Percentiles rank a stretch among this genome's conserved stretches.
These are phyloP conservation scores for Wickerhamiella bombiphila DNA, from an alignment of 805 yeast genomes.

Conservation along the genomic window DNA sequence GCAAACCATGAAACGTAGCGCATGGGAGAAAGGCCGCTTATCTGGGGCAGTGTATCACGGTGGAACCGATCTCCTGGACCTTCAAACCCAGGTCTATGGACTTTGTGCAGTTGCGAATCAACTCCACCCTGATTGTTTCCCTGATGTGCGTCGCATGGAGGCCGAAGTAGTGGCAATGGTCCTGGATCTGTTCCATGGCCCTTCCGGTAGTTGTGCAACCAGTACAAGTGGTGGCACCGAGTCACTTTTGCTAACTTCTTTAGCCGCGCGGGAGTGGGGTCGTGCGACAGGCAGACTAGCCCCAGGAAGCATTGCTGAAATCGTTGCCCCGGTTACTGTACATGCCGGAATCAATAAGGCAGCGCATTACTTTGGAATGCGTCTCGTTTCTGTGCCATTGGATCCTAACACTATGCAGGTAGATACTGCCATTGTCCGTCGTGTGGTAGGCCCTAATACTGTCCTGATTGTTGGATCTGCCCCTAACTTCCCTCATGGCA, in stretches of 20 bases:
- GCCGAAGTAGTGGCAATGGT: conserved; percentile 91
- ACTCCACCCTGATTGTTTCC: conserved; percentile 92
- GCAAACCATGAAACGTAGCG: conserved; percentile 40
- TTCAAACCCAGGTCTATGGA: conserved; percentile 67
- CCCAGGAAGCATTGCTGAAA: conserved; percentile 56
- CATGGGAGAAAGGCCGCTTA: conserved; percentile 74
- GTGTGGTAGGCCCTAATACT: conserved; percentile 63
- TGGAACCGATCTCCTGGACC: conserved; percentile 55
- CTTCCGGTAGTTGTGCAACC: conserved; percentile 59
- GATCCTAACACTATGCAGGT: conserved; percentile 57
- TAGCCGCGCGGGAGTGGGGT: conserved; percentile 77
- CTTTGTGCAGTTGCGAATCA: conserved; percentile 81
- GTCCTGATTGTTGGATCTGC: conserved; percentile 83
- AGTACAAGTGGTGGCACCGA: conserved; percentile 94
- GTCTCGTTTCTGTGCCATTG: conserved; percentile 62
- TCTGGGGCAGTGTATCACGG: conserved; percentile 98
- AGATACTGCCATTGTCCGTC: conserved; percentile 43
- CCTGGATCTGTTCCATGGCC: conserved; percentile 65
- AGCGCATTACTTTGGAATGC: conserved; percentile 77
- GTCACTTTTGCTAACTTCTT: conserved; percentile 69
- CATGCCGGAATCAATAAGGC: conserved; percentile 97
- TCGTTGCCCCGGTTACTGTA: conserved; percentile 74
- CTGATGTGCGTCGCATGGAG: conserved; percentile 93
- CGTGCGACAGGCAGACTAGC: conserved; percentile 19
- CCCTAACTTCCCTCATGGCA: conserved; percentile 95